Conservation (phyloP, 2,329 filamentous ascomycete species). For the Clonostachys byssicola region DNA sequence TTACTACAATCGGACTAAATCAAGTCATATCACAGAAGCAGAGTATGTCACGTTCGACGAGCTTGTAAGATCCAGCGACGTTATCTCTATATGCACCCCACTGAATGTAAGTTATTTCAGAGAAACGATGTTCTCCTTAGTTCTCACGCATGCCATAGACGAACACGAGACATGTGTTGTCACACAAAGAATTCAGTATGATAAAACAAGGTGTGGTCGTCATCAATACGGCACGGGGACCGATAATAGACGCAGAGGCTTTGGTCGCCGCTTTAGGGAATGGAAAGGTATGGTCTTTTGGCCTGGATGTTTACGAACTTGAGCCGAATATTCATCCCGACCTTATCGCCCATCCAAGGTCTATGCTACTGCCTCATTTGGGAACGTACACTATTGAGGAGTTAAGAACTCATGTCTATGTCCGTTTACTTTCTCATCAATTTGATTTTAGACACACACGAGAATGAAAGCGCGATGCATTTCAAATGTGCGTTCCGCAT, state of each 20-base stretch:
- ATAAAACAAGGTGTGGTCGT: conserved; percentile 78
- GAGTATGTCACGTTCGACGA: conserved; percentile 91
- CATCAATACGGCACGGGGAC: conserved; percentile 81
- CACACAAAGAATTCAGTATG: conserved; percentile 61
- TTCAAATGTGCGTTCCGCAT: conserved; percentile 59
- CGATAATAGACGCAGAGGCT: conserved; percentile 76
- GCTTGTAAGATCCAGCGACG: conserved; percentile 65
- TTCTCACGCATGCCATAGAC: conserved; percentile 30
- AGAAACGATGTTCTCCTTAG: no score
- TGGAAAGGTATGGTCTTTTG: conserved; percentile 66
- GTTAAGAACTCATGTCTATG: no score
- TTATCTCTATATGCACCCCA: conserved; percentile 75
- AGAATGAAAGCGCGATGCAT: conserved; percentile 76
- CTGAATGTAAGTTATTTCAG: conserved; percentile 73
- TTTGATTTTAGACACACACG: conserved; percentile 46
- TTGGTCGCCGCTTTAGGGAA: conserved; percentile 68
- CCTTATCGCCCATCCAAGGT: conserved; percentile 64
- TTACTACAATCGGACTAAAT: conserved; percentile 78
- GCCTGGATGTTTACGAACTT: conserved; percentile 79
- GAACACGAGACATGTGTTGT: conserved; percentile 72
- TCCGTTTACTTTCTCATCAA: no score
- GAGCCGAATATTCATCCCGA: conserved; percentile 75
- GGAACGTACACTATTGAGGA: conserved; percentile 71
- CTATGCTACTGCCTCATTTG: conserved; percentile 79
- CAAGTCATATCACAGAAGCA: conserved; percentile 91